Evolutionary conservation across 352 stramenopile species (phyloP).

Genomic region (Phytophthora macrochlamydospora): DNA sequence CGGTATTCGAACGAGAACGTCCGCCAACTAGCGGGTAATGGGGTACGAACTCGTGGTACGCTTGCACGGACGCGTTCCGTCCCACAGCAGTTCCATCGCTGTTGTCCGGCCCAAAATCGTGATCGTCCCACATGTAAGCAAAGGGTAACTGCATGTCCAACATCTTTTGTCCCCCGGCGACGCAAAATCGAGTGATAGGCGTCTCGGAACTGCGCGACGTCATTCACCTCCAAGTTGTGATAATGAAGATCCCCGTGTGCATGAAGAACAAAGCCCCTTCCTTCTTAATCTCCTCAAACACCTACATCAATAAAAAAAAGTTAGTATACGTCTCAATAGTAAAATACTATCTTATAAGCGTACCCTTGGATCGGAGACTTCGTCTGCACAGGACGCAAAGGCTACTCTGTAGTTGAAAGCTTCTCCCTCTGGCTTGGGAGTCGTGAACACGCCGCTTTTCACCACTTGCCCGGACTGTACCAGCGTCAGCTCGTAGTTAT

Average conservation of each 20-base stretch:
- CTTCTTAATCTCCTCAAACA: slow-evolving; percentile 64
- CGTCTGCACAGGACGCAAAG: slow-evolving; percentile 85
- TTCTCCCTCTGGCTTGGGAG: slow-evolving; percentile 47
- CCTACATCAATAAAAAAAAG: slow-evolving; percentile 33
- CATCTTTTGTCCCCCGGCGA: slow-evolving; percentile 72
- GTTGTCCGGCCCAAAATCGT: slow-evolving; percentile 91
- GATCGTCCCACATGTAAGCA: slow-evolving; percentile 92
- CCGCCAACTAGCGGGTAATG: slow-evolving; percentile 64
- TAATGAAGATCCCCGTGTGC: slow-evolving; percentile 92
- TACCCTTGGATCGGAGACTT: slow-evolving; percentile 74
- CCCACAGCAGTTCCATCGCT: slow-evolving; percentile 80
- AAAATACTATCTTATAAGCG: background rate
- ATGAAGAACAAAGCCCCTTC: slow-evolving; percentile 84
- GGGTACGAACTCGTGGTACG: slow-evolving; percentile 83
- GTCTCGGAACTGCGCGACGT: slow-evolving; percentile 57
- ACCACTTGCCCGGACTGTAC: slow-evolving; percentile 37
- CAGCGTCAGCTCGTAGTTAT: slow-evolving; percentile 68
- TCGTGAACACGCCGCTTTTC: slow-evolving; percentile 50
- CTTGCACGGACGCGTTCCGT: slow-evolving; percentile 71
- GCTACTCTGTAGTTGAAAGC: slow-evolving; percentile 71
- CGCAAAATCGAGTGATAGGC: slow-evolving; percentile 75
- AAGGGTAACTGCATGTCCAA: slow-evolving; percentile 85
- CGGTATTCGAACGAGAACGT: slow-evolving; percentile 40
- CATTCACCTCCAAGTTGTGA: slow-evolving; percentile 78
- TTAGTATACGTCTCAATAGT: background rate